Evolutionary conservation across 495 filamentous ascomycete genomes (phyloP).

Genomic region (Penicillium arizonense): DNA sequence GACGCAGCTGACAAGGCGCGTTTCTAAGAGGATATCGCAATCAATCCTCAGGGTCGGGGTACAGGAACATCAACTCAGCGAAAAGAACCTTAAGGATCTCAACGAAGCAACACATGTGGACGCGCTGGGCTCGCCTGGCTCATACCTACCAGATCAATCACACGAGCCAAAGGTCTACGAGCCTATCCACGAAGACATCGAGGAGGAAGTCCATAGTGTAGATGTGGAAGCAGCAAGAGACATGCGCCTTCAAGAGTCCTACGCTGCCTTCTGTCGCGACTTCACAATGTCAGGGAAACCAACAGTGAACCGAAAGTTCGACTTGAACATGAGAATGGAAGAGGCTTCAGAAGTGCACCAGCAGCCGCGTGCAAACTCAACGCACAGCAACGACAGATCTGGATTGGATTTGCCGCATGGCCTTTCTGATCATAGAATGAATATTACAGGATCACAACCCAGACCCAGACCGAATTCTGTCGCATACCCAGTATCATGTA

Average conservation of each 20-base stretch:
- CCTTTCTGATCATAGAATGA: not conserved
- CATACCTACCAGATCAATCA: not conserved
- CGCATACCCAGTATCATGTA: not conserved
- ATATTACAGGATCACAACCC: not conserved
- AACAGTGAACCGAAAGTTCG: conserved; percentile 6
- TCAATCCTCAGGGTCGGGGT: not conserved
- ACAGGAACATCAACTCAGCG: conserved; percentile 10
- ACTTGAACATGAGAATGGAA: conserved; percentile 12
- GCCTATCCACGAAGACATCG: conserved; percentile 1
- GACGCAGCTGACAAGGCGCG: conserved; percentile 15
- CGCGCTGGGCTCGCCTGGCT: not conserved
- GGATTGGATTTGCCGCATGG: not conserved
- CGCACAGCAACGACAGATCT: not conserved
- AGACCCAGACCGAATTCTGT: not conserved
- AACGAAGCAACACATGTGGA: not conserved
- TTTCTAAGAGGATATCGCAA: conserved; percentile 21
- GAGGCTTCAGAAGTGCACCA: not conserved
- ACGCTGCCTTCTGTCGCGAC: conserved; percentile 23
- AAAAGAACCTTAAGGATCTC: conserved; percentile 15
- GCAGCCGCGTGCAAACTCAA: not conserved
- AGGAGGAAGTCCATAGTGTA: not conserved
- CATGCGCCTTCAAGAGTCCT: conserved; percentile 13
- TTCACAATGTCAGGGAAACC: conserved; percentile 18
- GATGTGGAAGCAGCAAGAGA: conserved; percentile 8
- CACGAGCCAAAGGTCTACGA: not conserved